These are phyloP conservation scores for Aspergillus quadricinctus DNA, from an alignment of 2,329 filamentous ascomycete species.

Conservation along the genomic window DNA sequence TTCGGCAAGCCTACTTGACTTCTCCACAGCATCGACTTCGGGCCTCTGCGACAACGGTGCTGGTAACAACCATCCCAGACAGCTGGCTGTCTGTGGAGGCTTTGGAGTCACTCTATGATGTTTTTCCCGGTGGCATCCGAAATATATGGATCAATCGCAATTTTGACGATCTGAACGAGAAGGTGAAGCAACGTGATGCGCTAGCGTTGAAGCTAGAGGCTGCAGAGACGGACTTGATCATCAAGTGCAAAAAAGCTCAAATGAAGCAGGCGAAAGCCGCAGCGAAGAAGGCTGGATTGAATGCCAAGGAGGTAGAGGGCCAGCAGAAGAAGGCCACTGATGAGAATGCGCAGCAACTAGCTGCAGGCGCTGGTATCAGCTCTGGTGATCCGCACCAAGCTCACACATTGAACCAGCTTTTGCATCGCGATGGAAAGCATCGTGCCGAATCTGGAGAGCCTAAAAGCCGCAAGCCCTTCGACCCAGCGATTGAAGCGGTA, in stretches of 20 bases:
- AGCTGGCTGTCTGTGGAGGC: constrained; percentile 88
- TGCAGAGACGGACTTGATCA: constrained; percentile 82
- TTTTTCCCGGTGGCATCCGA: constrained; percentile 89
- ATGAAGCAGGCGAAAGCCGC: constrained; percentile 64
- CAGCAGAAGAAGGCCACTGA: constrained; percentile 50
- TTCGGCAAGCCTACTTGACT: constrained; percentile 91
- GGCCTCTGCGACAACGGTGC: constrained; percentile 90
- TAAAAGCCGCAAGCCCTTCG: constrained; percentile 25
- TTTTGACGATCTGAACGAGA: constrained; percentile 75
- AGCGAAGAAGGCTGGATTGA: constrained; percentile 55
- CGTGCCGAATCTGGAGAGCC: constrained; percentile 11
- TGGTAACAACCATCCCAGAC: constrained; percentile 82
- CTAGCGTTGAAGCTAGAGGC: constrained; percentile 69
- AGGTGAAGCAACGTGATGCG: constrained; percentile 69
- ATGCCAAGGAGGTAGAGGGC: constrained; percentile 30
- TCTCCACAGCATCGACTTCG: constrained; percentile 89
- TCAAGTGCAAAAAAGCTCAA: constrained; percentile 71
- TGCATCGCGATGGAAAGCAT: constrained; percentile 27
- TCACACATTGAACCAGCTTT: constrained; percentile 46
- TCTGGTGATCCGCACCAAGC: constrained; percentile 56
- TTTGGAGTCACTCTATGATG: constrained; percentile 80
- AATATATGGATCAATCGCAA: constrained; percentile 98
- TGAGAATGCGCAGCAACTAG: constrained; percentile 43
- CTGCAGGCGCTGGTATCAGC: constrained; percentile 48
- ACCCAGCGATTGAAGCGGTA: constrained; percentile 50